Base-by-base conservation (phyloP, 768 basidiomycete species). In the Leccinum rimulosum region DNA sequence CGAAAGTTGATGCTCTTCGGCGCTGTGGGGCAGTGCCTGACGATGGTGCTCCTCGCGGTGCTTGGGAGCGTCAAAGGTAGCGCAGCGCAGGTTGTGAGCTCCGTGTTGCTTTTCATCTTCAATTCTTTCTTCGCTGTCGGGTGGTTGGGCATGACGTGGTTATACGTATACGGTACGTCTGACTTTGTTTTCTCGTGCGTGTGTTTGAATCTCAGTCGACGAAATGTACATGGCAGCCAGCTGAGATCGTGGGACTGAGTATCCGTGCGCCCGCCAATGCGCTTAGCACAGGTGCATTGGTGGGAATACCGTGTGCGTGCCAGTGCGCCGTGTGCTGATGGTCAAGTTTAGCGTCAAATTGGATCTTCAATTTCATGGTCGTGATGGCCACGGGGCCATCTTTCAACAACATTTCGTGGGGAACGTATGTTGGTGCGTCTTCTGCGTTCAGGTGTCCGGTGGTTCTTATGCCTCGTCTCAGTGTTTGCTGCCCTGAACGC, bases 81-180 rank as follows among this genome's bases (percentile, higher is more conserved):
- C 10, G 80, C 76, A 1, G 73, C 82, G 4, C 82, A 83, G 55
- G 73, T 83, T 45, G 75, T 79, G 15, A 83, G 84, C 28, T 76
- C 82, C 0, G 76, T 87, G 36, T 67, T 86, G 3, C 70, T 88
- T 1, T 88, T 89, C 68, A 79, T 86, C n/a, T 88, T 86, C 77
- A 87, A 87, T 70, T 83, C 83, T 15, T 84, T 85, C 74, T 89
- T 89, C 66, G 85, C 85, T 0, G 72, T 86, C 54, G 86, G 86
- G 0, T 89, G 86, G 85, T 69, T 88, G 45, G 84, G 86, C 17
- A 85, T 87, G 81, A 85, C 87, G 1, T 88, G 86, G 85, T 74
- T 88, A 59, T 87, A 85, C 64, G 84, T 84, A 61, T n/a, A n/a
- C n/a, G n/a, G n/a, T n/a, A n/a, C 66, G 82, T 75, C 28, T 17